Base-by-base conservation (phyloP, 495 filamentous ascomycete genomes). In the Halenospora varia region DNA sequence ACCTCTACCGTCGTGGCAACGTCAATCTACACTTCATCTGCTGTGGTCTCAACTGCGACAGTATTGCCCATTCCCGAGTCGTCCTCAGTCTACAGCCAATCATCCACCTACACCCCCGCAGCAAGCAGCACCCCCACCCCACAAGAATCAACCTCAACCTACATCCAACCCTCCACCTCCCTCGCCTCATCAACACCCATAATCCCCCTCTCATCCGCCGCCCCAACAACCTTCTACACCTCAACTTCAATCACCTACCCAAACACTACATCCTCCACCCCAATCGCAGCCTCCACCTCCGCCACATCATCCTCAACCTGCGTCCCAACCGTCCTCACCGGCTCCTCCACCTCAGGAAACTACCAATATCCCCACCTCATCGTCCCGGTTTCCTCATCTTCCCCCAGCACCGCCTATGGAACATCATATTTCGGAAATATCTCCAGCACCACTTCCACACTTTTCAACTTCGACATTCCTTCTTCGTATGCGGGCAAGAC, bases 391-490 rank as follows among this genome's bases (percentile, higher is more conserved):
- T 73, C 86, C 77, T 80, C 77, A 4, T 65, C 73, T 15, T 57
- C 73, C 35, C 82, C 86, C 2, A 60, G 75, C 62, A 71, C 55
- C 0, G 75, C 85, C 2, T 56, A 63, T 10, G 84, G 83, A 11
- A 84, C 78, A 4, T 71, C 69, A 0, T 78, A 70, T 66, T 81
- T 80, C 59, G 84, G 83, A 48, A 71, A 76, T 4, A 68, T 87
- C 25, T 75, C 75, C 4, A 63, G 75, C 2, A 79, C 75, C 20
- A 67, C 83, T 57, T 86, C 83, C 26, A 76, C 74, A 24, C 70
- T 84, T 44, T 89, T 88, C 79, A 84, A 84, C 70, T 89, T 89
- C 71, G 82, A 86, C 64, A 79, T 88, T 46, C 82, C 81, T 0
- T 23, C 65, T 0, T 66, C 66, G 10, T 73, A 80, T 64, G 59